Conservation (phyloP, 495 filamentous ascomycete species). For the Cercophora scortea region DNA sequence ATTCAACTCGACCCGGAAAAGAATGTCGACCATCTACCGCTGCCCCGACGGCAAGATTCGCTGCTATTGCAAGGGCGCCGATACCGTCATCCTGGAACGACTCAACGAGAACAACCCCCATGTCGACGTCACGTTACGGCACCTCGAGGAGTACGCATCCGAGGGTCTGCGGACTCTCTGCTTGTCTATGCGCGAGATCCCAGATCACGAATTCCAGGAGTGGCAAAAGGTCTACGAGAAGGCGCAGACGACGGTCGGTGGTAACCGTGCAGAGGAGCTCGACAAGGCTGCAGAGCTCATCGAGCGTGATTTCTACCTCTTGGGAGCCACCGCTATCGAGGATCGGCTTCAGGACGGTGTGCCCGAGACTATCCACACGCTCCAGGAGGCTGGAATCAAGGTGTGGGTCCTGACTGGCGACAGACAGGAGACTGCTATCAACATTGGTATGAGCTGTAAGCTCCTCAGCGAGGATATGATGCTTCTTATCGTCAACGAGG, state of each 20-base stretch:
- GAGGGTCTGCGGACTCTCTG: constrained; percentile 95
- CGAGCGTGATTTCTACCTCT: constrained; percentile 80
- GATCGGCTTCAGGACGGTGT: constrained; percentile 96
- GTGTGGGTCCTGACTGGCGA: constrained; percentile 98
- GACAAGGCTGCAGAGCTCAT: constrained; percentile 97
- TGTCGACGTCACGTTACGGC: constrained; percentile 78
- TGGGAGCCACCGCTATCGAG: constrained; percentile 96
- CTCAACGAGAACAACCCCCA: constrained; percentile 71
- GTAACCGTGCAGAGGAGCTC: constrained; percentile 86
- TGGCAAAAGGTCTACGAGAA: constrained; percentile 86
- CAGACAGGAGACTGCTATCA: constrained; percentile 97
- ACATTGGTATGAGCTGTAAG: constrained; percentile 99
- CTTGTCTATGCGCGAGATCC: constrained; percentile 87
- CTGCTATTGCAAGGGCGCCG: constrained; percentile 92
- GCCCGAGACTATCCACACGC: constrained; percentile 94
- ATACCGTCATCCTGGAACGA: constrained; percentile 93
- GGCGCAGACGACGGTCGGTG: constrained; percentile 83
- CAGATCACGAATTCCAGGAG: constrained; percentile 82
- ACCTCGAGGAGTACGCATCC: constrained; percentile 95
- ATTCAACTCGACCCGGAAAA: constrained; percentile 96
- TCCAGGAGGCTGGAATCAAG: constrained; percentile 96
- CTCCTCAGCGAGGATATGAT: constrained; percentile 99
- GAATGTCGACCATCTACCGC: constrained; percentile 95
- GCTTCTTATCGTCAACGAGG: constrained; percentile 92
- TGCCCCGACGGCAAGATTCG: constrained; percentile 94